These are phyloP conservation scores for Podaxis rugospora DNA, from an alignment of 768 basidiomycete species.

Conservation along the genomic window DNA sequence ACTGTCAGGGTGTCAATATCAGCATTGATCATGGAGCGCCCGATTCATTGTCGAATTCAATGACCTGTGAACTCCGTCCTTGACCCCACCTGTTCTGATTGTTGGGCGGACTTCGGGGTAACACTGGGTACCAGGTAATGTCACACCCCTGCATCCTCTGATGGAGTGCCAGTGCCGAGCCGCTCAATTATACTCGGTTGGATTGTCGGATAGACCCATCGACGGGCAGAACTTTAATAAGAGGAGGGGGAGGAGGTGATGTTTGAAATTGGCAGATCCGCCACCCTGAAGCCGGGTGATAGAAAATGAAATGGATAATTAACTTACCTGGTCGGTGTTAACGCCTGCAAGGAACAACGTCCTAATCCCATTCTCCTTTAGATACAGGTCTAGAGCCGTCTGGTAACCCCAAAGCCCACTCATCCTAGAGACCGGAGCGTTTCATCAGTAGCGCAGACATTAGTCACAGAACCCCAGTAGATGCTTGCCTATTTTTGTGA, in stretches of 20 bases:
- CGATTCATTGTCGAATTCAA: not conserved
- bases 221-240: not conserved
- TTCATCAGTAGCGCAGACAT: not conserved
- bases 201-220: not conserved
- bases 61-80: not conserved
- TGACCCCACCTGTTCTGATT: not conserved
- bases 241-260: not conserved
- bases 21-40: not conserved
- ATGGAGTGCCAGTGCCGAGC: not conserved
- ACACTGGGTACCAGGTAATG: not conserved
- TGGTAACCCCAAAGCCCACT: constrained; percentile 66
- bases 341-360: constrained; percentile 63
- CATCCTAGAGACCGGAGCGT: constrained; percentile 36
- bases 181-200: not conserved
- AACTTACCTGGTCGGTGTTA: constrained; percentile 57
- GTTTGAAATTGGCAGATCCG: constrained; percentile 2
- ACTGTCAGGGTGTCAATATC: constrained; percentile 29
- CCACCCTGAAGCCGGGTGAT: not conserved
- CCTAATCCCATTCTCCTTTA: constrained; percentile 58
- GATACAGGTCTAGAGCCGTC: constrained; percentile 56
- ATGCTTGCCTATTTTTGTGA: constrained; percentile 57
- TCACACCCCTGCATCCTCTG: not conserved
- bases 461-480: not conserved
- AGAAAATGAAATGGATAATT: not conserved
- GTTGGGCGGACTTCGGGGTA: not conserved